Percentiles rank a stretch among this genome's conserved stretches.
Evolutionary conservation across 148 eudicot genomes (phyloP).

Genomic region (Fagopyrum tataricum): DNA sequence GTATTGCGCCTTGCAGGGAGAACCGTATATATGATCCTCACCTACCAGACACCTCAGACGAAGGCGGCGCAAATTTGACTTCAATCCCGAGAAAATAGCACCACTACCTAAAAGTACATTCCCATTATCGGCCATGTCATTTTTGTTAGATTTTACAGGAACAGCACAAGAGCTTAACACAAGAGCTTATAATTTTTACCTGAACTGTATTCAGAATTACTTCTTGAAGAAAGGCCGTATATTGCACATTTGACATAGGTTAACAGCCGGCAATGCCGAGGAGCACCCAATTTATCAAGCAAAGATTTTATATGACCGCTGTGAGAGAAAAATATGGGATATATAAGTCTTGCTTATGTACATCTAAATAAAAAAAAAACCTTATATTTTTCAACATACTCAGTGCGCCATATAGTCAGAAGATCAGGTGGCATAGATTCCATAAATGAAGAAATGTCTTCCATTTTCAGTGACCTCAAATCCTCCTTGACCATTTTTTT

Average conservation of each 20-base stretch:
- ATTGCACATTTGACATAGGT: constrained; percentile 69
- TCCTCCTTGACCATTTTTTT: constrained; percentile 56
- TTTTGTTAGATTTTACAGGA: constrained; percentile 15
- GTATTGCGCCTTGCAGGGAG: background rate
- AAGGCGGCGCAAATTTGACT: constrained; percentile 27
- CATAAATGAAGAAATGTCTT: constrained; percentile 80
- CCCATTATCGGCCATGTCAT: background rate
- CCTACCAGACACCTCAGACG: constrained; percentile 38
- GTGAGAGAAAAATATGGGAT: constrained; percentile 19
- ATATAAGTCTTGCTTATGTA: background rate
- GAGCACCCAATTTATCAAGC: constrained; percentile 58
- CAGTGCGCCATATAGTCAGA: constrained; percentile 57
- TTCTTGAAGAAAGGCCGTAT: constrained; percentile 47
- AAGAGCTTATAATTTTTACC: constrained; percentile 29
- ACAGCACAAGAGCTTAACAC: background rate
- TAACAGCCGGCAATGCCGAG: constrained; percentile 51
- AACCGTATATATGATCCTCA: constrained; percentile 20
- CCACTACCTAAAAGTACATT: constrained; percentile 19
- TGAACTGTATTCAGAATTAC: constrained; percentile 24
- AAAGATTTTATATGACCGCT: constrained; percentile 74
- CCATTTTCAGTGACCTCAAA: constrained; percentile 52
- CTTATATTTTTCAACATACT: constrained; percentile 39
- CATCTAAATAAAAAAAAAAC: background rate
- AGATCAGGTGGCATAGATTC: constrained; percentile 81
- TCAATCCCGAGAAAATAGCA: constrained; percentile 22